Percentiles rank a stretch among this genome's conserved stretches.
phyloP scores from a whole-genome alignment of 345 rosid species.

The Aurinia saxatilis region DNA sequence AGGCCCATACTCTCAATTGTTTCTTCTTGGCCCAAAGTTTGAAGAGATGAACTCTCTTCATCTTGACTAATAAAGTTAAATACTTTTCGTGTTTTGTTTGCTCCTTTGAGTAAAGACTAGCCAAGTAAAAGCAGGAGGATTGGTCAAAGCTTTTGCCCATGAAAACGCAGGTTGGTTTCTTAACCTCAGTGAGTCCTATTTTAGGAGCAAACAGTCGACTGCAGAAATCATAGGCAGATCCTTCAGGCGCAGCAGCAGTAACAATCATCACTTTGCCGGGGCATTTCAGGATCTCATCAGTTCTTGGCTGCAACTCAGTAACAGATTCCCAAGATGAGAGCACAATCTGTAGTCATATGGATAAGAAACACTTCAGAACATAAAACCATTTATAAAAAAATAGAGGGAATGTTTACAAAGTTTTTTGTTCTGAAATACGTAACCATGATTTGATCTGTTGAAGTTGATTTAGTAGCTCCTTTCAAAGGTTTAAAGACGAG shows the following conservation, averaged over 20 bases:
- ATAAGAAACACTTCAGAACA: background rate
- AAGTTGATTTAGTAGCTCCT: slow-evolving; percentile 34
- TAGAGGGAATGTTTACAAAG: background rate
- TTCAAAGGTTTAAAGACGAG: slow-evolving; percentile 29
- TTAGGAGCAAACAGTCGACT: slow-evolving; percentile 57
- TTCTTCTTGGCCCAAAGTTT: no score
- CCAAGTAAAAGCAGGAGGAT: background rate
- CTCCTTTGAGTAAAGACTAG: no score
- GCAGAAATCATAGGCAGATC: slow-evolving; percentile 44
- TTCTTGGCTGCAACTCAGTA: slow-evolving; percentile 34
- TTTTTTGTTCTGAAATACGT: background rate
- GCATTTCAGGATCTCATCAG: slow-evolving; percentile 36
- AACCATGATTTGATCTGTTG: slow-evolving; percentile 40
- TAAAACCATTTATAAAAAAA: background rate
- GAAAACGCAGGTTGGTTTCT: no score
- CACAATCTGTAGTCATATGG: slow-evolving; percentile 31
- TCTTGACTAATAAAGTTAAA: no score
- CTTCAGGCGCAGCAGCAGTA: slow-evolving; percentile 38
- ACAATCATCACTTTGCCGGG: slow-evolving; percentile 49
- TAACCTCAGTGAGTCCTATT: slow-evolving; percentile 20
- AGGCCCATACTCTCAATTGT: no score
- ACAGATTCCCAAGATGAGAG: no score
- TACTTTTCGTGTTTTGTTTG: no score
- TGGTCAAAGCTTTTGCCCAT: no score
- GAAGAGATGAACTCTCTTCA: no score